These are phyloP conservation scores for Monosporascus cannonballus DNA, from an alignment of 2,329 filamentous ascomycete species.

Conservation along the genomic window DNA sequence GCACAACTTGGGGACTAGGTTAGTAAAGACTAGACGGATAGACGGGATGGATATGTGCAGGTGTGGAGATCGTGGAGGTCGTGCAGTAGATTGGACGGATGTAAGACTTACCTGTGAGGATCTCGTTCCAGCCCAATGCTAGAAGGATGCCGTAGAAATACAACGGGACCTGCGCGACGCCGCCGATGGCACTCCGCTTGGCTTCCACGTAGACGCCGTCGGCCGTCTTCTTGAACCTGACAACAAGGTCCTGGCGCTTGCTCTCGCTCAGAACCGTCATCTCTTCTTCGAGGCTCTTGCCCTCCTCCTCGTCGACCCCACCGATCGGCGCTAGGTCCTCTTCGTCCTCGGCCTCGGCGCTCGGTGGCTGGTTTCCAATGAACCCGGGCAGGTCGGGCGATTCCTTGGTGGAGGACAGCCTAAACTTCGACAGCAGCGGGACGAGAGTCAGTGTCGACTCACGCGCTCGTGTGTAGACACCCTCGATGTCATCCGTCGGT, in stretches of 20 bases:
- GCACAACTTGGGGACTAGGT: constrained; percentile 58
- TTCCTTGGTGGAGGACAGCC: constrained; percentile 64
- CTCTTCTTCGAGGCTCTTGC: constrained; percentile 91
- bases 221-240: constrained; percentile 96
- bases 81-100: neutral
- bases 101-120: constrained; percentile 70
- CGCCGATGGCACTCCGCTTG: constrained; percentile 92
- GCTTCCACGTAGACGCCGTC: constrained; percentile 98
- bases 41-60: too few relatives aligned
- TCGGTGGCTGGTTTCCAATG: constrained; percentile 71
- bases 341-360: constrained; percentile 75
- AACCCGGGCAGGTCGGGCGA: constrained; percentile 79
- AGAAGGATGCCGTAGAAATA: constrained; percentile 91
- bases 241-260: constrained; percentile 85
- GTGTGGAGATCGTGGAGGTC: too few relatives aligned
- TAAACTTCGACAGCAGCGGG: constrained; percentile 80
- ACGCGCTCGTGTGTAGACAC: constrained; percentile 83
- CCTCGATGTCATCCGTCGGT: constrained; percentile 94
- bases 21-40: constrained; percentile 1
- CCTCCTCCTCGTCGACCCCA: constrained; percentile 89
- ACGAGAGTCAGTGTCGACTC: constrained; percentile 90
- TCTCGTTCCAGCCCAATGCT: constrained; percentile 97
- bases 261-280: constrained; percentile 89
- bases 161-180: constrained; percentile 85
- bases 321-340: constrained; percentile 86